Percentiles rank a stretch among this genome's conserved stretches.
These are phyloP conservation scores for Cadophora sp. DNA, from an alignment of 2,329 filamentous ascomycete species.

Conservation along the genomic window DNA sequence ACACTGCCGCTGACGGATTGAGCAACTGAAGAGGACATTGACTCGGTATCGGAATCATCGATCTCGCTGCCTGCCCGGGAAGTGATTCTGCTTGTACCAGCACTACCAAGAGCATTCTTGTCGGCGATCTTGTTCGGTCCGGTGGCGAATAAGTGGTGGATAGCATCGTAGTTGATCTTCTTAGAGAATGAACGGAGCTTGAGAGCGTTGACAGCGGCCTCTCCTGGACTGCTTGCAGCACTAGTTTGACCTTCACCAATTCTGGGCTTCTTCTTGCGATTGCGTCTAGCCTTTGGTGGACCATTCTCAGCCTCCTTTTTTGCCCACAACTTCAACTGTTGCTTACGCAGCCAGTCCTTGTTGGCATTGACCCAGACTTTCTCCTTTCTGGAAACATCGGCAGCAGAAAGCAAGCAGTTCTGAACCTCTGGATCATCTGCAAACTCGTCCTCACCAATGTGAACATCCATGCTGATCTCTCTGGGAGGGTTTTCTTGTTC, in stretches of 20 bases:
- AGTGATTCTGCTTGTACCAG: constrained; percentile 53
- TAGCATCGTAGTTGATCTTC: constrained; percentile 76
- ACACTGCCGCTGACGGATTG: constrained; percentile 13
- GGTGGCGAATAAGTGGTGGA: constrained; percentile 62
- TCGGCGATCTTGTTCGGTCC: constrained; percentile 28
- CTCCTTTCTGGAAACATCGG: constrained; percentile 84
- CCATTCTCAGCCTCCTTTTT: constrained; percentile 67
- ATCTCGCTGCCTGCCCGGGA: constrained; percentile 33
- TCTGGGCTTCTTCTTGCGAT: constrained; percentile 60
- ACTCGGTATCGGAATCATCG: constrained; percentile 21
- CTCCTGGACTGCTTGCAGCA: constrained; percentile 70
- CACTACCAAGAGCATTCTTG: constrained; percentile 56
- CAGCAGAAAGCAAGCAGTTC: constrained; percentile 76
- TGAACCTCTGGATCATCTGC: constrained; percentile 87
- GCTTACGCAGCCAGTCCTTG: constrained; percentile 87
- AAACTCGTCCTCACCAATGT: constrained; percentile 83
- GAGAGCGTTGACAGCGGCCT: constrained; percentile 72
- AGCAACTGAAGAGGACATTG: constrained; percentile 14
- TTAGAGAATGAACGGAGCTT: constrained; percentile 73
- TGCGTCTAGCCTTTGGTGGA: constrained; percentile 62
- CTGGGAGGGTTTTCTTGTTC: constrained; percentile 56
- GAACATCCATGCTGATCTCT: constrained; percentile 63
- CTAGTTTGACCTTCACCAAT: constrained; percentile 71
- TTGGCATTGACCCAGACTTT: constrained; percentile 95
- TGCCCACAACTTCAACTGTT: constrained; percentile 83